Evolutionary conservation across 1,139 yeast species (phyloP), one percentile per base, ranked within the genome.

Genomic region (Yamadazyma buinensis): DNA sequence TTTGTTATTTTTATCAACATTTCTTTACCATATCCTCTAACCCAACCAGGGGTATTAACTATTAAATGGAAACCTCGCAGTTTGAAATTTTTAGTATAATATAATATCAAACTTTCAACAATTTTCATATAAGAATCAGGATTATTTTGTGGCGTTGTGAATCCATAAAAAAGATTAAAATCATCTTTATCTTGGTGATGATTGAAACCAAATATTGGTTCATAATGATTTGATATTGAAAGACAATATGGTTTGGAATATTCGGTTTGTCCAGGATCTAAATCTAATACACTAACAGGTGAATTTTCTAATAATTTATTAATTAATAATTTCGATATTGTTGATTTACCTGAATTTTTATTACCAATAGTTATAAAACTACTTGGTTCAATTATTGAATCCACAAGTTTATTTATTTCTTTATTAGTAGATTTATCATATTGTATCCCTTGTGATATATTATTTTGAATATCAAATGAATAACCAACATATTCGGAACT

Each of bases 201-300:
- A 21, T 41, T 40, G 21, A 52, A 41, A 1, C 72, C 72, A 33
- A 57, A 48, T n/a, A 54, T 42, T 0, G 61, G 56, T 1, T 43
- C 34, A 3, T 38, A 22, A 15, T 51, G 51, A 6, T 42, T 40
- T 0, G 67, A 49, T n/a, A 81, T 52, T 0, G 85, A 71, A n/a
- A 84, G 50, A 17, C 77, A 74, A 27, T 85, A 90, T 0, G 95
- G 94, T 6, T 66, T 64, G 0, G 92, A 77, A 43, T 73, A 80
- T 51, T 86, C 95, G 0, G 95, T 78, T 52, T 88, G 97, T 0
- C 96, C 96, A 0, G 97, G 96, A 54, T 92, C 98, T 3, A 88
- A 55, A 50, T 92, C 97, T 22, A 92, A 47, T 33, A 79, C 74
- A 21, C 72, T 67, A 8, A 64, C 34, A 60, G 57, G 10, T 43